Base-by-base conservation (phyloP, 495 filamentous ascomycete genomes). In the Bacidia rubella region DNA sequence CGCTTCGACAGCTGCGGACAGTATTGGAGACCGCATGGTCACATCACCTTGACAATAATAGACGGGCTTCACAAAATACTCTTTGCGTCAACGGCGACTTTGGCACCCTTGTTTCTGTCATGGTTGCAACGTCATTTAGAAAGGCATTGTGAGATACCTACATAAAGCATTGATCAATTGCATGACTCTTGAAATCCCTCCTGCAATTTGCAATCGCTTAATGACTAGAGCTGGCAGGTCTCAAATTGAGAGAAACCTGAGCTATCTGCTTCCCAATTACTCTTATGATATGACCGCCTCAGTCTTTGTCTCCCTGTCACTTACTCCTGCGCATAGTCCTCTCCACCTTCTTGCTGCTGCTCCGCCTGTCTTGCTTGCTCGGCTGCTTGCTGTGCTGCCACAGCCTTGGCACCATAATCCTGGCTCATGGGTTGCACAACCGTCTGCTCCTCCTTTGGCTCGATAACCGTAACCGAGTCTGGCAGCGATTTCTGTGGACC, bases 401-500 rank as follows among this genome's bases (percentile, higher is more conserved):
- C 70, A 54, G 87, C 89, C 82, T 96, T 96, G 56, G 90, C 88
- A 68, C 93, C 93, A 74, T 98, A 97, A 75, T 98, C 92, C 74
- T 95, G 87, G 73, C 80, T 86, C 73, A 86, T 84, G 63, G 92
- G 92, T 72, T 94, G 87, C 57, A 93, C 81, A 56, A 95, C 83
- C 64, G 83, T 82, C 61, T 86, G 78, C 80, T 98, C 92, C 73
- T 97, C 92, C 85, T 98, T 98, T 72, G 92, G 92, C 80, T 97
- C 93, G 73, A 96, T 95, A 75, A 98, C 87, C 66, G 89, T 96
- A 69, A 98, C 92, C 68, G 87, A 86, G 73, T 98, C 92, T 59
- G 92, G 92, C 53, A 98, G 83, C 60, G 89, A 83, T 79, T 97
- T 96, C 72, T 86, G 83, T 57, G 90, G 88, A 60, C 93, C 93